Percentiles rank a stretch among this genome's conserved stretches.
phyloP scores from a whole-genome alignment of 805 yeast species.

The Debaryomyces tyrocola region DNA sequence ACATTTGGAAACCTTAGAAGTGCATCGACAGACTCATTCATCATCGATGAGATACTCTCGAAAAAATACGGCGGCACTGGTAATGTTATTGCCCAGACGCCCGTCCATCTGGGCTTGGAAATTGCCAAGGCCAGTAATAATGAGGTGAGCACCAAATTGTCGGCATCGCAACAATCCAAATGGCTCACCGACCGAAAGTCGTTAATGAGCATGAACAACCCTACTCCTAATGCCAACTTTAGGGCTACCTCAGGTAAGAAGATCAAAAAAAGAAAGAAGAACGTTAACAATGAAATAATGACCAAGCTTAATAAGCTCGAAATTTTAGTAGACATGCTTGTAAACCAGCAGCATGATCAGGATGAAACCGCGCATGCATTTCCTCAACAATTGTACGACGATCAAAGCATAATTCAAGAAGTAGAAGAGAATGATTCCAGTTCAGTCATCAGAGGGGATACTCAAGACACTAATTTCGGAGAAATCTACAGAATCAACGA shows the following conservation, averaged over 20 bases:
- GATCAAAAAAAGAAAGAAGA: constrained; percentile 1
- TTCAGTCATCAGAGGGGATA: background rate
- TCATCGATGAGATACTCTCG: constrained; percentile 33
- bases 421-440: background rate
- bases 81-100: background rate
- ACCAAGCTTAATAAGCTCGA: constrained; percentile 18
- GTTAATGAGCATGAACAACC: background rate
- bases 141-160: background rate
- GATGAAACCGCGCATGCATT: constrained; percentile 5
- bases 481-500: constrained; percentile 22
- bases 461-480: constrained; percentile 3
- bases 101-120: constrained; percentile 5
- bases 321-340: constrained; percentile 2
- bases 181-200: background rate
- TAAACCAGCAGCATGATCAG: background rate
- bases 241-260: background rate
- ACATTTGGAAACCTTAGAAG: constrained; percentile 36
- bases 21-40: constrained; percentile 39
- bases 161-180: background rate
- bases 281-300: constrained; percentile 12
- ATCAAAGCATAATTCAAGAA: constrained; percentile 1
- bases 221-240: background rate
- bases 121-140: constrained; percentile 1
- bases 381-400: constrained; percentile 5
- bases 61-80: constrained; percentile 22